Evolutionary conservation across 257 asterid genomes (phyloP).

Genomic region (Solanum dulcamara): DNA sequence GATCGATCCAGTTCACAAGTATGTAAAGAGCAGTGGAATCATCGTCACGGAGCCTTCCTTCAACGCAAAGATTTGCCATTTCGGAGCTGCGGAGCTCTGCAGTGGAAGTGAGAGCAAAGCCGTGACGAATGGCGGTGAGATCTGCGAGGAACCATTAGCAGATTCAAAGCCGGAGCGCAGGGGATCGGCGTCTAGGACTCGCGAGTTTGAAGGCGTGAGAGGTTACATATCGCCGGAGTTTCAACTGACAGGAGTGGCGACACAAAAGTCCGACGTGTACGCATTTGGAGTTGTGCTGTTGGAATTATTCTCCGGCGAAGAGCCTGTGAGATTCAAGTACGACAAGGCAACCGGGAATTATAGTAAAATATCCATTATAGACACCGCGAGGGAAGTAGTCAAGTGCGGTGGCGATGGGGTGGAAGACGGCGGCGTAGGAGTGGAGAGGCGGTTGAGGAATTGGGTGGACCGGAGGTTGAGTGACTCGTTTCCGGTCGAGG

Average conservation of each 20-base stretch:
- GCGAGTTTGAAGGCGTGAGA: constrained; percentile 64
- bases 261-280: constrained; percentile 85
- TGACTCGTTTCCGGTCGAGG: constrained; percentile 84
- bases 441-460: constrained; percentile 28
- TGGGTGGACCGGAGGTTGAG: constrained; percentile 55
- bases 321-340: constrained; percentile 47
- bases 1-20: constrained; percentile 67
- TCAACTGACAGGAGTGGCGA: constrained; percentile 51
- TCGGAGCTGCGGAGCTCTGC: constrained; percentile 96
- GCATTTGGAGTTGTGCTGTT: constrained; percentile 83
- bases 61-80: constrained; percentile 83
- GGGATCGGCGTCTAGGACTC: constrained; percentile 3
- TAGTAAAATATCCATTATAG: constrained; percentile 36
- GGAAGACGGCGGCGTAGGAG: constrained; percentile 13
- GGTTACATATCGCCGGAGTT: constrained; percentile 98
- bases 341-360: constrained; percentile 41
- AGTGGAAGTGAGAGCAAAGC: constrained; percentile 39
- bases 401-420: constrained; percentile 41
- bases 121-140: not conserved
- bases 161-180: not conserved
- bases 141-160: not conserved
- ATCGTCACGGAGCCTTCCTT: constrained; percentile 65
- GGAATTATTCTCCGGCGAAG: constrained; percentile 74
- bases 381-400: constrained; percentile 47
- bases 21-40: constrained; percentile 82